Evolutionary conservation across 2,329 filamentous ascomycete genomes (phyloP), one percentile per base, ranked within the genome.

Genomic region (Epichloe sibirici): DNA sequence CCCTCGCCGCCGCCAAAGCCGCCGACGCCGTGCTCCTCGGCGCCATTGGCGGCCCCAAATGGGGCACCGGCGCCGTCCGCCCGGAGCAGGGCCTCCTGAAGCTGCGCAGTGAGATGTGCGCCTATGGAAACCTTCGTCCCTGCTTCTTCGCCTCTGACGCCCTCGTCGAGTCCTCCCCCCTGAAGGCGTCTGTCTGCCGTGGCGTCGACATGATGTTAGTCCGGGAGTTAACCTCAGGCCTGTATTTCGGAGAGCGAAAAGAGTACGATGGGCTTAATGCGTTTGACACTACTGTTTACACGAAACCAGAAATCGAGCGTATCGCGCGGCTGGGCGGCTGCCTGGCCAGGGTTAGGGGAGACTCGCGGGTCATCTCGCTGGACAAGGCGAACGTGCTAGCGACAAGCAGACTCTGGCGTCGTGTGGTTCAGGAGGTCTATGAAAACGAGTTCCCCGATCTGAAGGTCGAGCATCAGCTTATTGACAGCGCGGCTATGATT

Each of bases 301-400:
- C 83, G 47, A 79, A 86, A 37, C 68, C 77, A 51, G 91, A 97
- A 75, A 85, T 97, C 57, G 88, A 95, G 79, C 84, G 91, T 49
- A 83, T 97, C 59, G 87, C 86, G 9, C 78, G 90, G 39, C 77
- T 96, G 45, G 90, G 84, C 2, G 91, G 82, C 5, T 82, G 85
- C 71, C 76, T 97, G 35, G 91, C 91, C 3, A 76, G 90, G 83
- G 85, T 48, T 80, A 85, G n/a, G 59, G 76, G 85, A 1, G 76
- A 84, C 40, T 85, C 85, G 52, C 60, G 57, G 53, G 52, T 96
- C 45, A 88, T 82, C 83, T 88, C 82, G 65, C 73, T 96, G 64
- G 91, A 97, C 71, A 97, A 97, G 81, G 93, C 91, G 51, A 97
- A 97, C 65, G 91, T 97, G 50, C 79, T 97, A 58, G 91, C 91